phyloP scores from a whole-genome alignment of 2,329 filamentous ascomycete species.

The Ceratocystis smalleyi region DNA sequence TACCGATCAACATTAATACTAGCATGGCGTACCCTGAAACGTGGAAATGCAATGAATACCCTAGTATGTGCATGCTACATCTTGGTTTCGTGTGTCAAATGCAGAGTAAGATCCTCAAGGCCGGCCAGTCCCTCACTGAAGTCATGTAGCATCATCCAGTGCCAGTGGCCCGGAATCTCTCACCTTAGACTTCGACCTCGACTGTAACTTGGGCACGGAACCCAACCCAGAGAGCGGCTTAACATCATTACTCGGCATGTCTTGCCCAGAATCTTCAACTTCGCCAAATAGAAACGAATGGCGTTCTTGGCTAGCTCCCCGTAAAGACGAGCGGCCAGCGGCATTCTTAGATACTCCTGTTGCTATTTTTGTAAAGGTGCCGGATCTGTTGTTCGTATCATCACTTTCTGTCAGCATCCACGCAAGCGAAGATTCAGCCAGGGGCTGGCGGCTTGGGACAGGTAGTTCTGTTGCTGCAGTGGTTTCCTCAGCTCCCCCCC shows the following conservation, averaged over 20 bases:
- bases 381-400: slow-evolving; percentile 22
- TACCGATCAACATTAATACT: too few species aligned
- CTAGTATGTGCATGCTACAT: too few species aligned
- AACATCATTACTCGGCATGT: slow-evolving; percentile 22
- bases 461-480: slow-evolving; percentile 18
- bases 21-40: too few species aligned
- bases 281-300: slow-evolving; percentile 48
- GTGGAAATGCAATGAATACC: too few species aligned
- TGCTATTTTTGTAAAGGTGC: slow-evolving; percentile 17
- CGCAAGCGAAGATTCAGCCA: slow-evolving; percentile 61
- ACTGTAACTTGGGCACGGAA: slow-evolving; percentile 25
- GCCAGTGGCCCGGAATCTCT: not conserved
- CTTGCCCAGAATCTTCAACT: slow-evolving; percentile 26
- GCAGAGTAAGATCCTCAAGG: too few species aligned
- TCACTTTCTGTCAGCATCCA: slow-evolving; percentile 56
- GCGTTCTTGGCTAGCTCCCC: slow-evolving; percentile 32
- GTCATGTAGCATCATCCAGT: too few species aligned
- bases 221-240: slow-evolving; percentile 43
- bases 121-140: too few species aligned
- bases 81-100: too few species aligned
- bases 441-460: slow-evolving; percentile 46
- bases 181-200: slow-evolving; percentile 28
- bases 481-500: not conserved
- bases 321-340: slow-evolving; percentile 13
- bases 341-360: slow-evolving; percentile 22